phyloP scores from a whole-genome alignment of 2,329 filamentous ascomycete species.

The Colletotrichum tropicale region DNA sequence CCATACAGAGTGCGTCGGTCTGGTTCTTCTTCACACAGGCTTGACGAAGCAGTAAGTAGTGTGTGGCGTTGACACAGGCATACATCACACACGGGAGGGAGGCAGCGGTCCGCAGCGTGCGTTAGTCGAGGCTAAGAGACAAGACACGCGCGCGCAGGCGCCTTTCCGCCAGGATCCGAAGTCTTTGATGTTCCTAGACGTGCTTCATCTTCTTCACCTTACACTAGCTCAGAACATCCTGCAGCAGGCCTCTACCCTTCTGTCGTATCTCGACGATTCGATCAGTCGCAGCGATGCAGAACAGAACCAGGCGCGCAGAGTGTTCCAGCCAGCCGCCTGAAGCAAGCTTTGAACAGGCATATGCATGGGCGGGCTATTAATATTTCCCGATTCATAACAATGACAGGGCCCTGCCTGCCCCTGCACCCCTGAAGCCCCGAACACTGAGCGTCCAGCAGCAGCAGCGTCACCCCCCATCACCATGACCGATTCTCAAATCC shows the following conservation, averaged over 20 bases:
- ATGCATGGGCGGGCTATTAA: slow-evolving; percentile 15
- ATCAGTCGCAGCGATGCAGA: neutral
- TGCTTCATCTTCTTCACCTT: neutral
- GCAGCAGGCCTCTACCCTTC: neutral
- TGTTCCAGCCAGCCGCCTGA: neutral
- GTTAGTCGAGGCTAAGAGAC: neutral
- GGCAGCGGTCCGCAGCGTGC: neutral
- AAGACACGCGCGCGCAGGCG: neutral
- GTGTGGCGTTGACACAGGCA: neutral
- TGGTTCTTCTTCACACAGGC: neutral
- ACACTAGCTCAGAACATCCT: neutral
- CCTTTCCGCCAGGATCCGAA: neutral
- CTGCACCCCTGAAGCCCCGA: neutral
- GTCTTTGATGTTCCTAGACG: neutral
- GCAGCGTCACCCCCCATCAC: neutral
- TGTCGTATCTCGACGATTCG: neutral
- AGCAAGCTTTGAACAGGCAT: neutral
- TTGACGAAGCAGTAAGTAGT: neutral
- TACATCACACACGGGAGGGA: neutral
- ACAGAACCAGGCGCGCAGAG: neutral
- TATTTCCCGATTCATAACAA: slow-evolving; percentile 3
- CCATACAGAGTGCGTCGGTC: neutral
- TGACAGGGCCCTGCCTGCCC: neutral
- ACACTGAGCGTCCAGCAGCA: neutral
- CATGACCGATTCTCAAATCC: neutral